Percentiles rank a stretch among this genome's conserved stretches.
These are phyloP conservation scores for Parathielavia hyrcaniae DNA, from an alignment of 495 filamentous ascomycete genomes.

Conservation along the genomic window DNA sequence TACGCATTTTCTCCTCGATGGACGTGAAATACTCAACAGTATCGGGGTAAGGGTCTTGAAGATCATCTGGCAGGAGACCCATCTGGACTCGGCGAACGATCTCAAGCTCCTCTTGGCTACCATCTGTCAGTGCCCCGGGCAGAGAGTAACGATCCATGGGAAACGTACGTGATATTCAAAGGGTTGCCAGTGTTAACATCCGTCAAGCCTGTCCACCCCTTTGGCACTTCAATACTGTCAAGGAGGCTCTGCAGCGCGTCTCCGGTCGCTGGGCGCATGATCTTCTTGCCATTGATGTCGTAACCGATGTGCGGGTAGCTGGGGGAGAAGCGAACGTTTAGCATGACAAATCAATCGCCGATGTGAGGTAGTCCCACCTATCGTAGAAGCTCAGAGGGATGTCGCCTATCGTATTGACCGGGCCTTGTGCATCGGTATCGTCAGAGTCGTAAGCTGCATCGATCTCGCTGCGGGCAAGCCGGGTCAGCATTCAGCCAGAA, in stretches of 20 bases:
- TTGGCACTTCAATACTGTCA: constrained; percentile 94
- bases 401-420: constrained; percentile 86
- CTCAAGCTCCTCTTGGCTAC: constrained; percentile 77
- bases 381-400: constrained; percentile 95
- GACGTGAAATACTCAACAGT: constrained; percentile 89
- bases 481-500: constrained; percentile 14
- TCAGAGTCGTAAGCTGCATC: constrained; percentile 95
- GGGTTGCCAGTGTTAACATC: constrained; percentile 91
- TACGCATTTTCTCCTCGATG: constrained; percentile 80
- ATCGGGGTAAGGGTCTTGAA: constrained; percentile 86
- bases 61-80: constrained; percentile 81
- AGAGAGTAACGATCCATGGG: neutral
- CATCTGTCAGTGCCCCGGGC: neutral
- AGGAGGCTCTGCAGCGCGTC: constrained; percentile 89
- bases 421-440: constrained; percentile 74
- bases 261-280: constrained; percentile 90
- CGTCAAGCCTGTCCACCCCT: constrained; percentile 95
- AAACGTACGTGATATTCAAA: constrained; percentile 53
- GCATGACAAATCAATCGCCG: neutral
- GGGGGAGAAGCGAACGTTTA: neutral
- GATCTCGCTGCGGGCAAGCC: constrained; percentile 64
- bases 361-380: constrained; percentile 41
- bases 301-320: constrained; percentile 90
- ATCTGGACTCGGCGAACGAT: constrained; percentile 82
- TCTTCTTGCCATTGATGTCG: constrained; percentile 96